Evolutionary conservation across 2,329 filamentous ascomycete species (phyloP).

Genomic region (Pezicula carpinea): DNA sequence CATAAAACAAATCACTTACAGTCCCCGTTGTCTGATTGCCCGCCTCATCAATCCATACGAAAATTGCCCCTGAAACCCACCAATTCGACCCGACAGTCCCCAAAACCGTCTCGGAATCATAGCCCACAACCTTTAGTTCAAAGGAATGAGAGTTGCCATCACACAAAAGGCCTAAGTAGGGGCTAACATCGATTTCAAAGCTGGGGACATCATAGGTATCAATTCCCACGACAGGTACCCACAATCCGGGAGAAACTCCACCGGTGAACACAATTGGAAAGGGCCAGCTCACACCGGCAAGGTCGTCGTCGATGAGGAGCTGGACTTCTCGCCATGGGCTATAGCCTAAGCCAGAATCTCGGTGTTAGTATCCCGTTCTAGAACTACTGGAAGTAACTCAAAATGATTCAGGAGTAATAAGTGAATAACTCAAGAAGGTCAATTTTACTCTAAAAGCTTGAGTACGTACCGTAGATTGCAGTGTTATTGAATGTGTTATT

Average conservation of each 20-base stretch:
- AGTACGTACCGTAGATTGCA: conserved; percentile 50
- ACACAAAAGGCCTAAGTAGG: conserved; percentile 63
- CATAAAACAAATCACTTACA: conserved; percentile 3
- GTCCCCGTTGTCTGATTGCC: conserved; percentile 9
- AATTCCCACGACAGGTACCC: conserved; percentile 69
- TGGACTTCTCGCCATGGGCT: conserved; percentile 74
- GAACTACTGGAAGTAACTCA: too few relatives aligned
- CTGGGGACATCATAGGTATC: conserved; percentile 73
- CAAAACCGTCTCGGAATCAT: conserved; percentile 47
- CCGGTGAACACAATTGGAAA: conserved; percentile 77
- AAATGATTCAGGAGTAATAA: too few relatives aligned
- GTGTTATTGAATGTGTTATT: conserved; percentile 52
- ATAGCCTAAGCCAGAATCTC: too few relatives aligned
- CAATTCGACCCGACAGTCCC: conserved; percentile 56
- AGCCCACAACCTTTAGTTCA: conserved; percentile 57
- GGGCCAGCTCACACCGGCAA: conserved; percentile 72
- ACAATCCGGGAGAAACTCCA: conserved; percentile 67
- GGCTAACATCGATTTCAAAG: conserved; percentile 73
- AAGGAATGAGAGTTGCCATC: conserved; percentile 61
- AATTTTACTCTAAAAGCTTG: too few relatives aligned
- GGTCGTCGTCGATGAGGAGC: conserved; percentile 61
- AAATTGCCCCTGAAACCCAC: conserved; percentile 73
- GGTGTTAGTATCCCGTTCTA: too few relatives aligned
- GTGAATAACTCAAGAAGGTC: too few relatives aligned
- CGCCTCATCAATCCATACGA: conserved; percentile 50